Conservation (phyloP, 441 rosid species). For the Aquilaria agallochum region DNA sequence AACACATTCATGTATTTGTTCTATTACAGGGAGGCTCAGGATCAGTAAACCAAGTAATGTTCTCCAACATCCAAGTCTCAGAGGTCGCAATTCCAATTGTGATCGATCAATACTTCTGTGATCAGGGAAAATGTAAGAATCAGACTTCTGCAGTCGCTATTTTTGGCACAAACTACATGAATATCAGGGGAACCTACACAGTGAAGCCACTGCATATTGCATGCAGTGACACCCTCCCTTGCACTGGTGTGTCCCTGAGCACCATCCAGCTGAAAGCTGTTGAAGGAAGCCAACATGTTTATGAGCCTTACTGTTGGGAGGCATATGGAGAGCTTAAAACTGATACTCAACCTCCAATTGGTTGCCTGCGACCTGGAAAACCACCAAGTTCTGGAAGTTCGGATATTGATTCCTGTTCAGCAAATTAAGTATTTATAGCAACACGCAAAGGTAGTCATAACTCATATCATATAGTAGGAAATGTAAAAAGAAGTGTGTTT, state of each 20-base stretch:
- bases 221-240: constrained; percentile 80
- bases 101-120: constrained; percentile 89
- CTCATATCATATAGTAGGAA: too few relatives aligned
- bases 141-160: constrained; percentile 74
- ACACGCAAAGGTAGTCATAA: too few relatives aligned
- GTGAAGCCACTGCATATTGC: constrained; percentile 55
- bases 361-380: constrained; percentile 47
- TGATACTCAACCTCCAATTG: constrained; percentile 47
- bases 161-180: constrained; percentile 55
- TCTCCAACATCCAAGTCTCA: constrained; percentile 76
- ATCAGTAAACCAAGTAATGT: constrained; percentile 61
- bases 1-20: background rate
- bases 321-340: constrained; percentile 61
- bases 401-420: constrained; percentile 31
- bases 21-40: constrained; percentile 78
- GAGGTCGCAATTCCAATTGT: constrained; percentile 68
- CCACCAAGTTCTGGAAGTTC: constrained; percentile 25
- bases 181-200: constrained; percentile 81
- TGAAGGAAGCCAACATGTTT: constrained; percentile 22
- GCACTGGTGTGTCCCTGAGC: constrained; percentile 52
- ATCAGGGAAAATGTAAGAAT: constrained; percentile 50
- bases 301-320: constrained; percentile 74
- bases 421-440: too few relatives aligned
- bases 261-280: constrained; percentile 50
- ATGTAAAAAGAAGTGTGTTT: too few relatives aligned